Evolutionary conservation across 768 basidiomycete species (phyloP).

Genomic region (Fomitopsis serialis): DNA sequence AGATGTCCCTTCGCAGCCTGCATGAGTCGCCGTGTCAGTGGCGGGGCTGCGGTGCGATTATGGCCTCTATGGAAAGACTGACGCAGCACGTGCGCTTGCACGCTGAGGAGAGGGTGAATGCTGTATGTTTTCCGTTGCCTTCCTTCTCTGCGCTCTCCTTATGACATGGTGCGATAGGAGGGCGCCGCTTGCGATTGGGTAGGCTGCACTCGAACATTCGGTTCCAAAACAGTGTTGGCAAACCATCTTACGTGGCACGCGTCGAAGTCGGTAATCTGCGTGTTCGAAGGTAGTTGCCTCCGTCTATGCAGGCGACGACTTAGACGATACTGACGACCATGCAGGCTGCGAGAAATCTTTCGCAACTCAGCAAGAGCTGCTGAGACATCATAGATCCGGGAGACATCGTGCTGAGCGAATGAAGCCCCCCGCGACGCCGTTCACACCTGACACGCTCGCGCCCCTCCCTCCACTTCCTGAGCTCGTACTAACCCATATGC

Average conservation of each 20-base stretch:
- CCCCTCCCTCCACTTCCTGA: slow-evolving; percentile 35
- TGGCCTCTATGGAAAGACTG: slow-evolving; percentile 50
- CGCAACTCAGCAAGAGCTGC: slow-evolving; percentile 39
- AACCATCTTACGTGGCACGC: slow-evolving; percentile 54
- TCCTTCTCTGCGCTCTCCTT: background rate
- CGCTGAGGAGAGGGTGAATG: slow-evolving; percentile 23
- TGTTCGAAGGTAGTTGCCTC: slow-evolving; percentile 41
- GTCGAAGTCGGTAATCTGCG: slow-evolving; percentile 35
- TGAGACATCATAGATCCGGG: slow-evolving; percentile 43
- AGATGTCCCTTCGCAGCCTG: slow-evolving; percentile 44
- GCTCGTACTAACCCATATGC: slow-evolving; percentile 44
- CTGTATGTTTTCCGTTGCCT: slow-evolving; percentile 17
- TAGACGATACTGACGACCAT: slow-evolving; percentile 2
- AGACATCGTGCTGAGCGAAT: slow-evolving; percentile 29
- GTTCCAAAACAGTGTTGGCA: slow-evolving; percentile 29
- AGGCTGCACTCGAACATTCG: slow-evolving; percentile 42
- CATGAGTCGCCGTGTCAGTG: slow-evolving; percentile 50
- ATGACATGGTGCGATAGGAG: slow-evolving; percentile 18
- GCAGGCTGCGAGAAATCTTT: slow-evolving; percentile 52
- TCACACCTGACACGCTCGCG: slow-evolving; percentile 23
- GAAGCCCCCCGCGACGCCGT: slow-evolving; percentile 32
- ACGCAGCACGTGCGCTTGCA: slow-evolving; percentile 43
- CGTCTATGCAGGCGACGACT: background rate
- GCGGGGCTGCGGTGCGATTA: slow-evolving; percentile 46
- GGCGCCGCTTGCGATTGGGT: slow-evolving; percentile 51